Conservation (phyloP, 2,329 filamentous ascomycete genomes). For the Xylariaceae sp. region DNA sequence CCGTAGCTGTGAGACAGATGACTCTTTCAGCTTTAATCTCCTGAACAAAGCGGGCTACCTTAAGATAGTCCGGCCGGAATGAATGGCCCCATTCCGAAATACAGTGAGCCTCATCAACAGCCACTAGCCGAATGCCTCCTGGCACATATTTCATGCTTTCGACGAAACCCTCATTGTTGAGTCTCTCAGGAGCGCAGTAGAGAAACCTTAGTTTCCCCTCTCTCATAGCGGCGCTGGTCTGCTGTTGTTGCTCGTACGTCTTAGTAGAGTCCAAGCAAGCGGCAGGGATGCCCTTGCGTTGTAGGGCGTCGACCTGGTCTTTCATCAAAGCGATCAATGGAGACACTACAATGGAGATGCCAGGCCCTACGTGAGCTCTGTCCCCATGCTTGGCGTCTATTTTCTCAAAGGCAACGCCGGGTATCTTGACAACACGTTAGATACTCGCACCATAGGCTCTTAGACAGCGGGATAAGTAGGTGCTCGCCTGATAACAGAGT, state of each 20-base stretch:
- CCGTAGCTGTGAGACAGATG: conserved; percentile 63
- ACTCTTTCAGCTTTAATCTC: conserved; percentile 61
- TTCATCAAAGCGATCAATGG: conserved; percentile 63
- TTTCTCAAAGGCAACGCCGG: conserved; percentile 49
- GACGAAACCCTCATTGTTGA: conserved; percentile 65
- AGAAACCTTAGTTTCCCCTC: conserved; percentile 54
- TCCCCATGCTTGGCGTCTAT: conserved; percentile 40
- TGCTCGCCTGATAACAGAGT: conserved; percentile 50
- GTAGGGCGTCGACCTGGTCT: conserved; percentile 60
- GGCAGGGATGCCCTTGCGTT: conserved; percentile 52
- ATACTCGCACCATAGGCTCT: background rate
- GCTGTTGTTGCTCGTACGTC: conserved; percentile 48
- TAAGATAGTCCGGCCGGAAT: conserved; percentile 30
- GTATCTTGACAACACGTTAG: conserved; percentile 39
- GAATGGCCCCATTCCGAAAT: conserved; percentile 53
- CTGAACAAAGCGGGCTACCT: conserved; percentile 56
- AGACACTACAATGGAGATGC: conserved; percentile 59
- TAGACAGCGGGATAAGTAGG: no score
- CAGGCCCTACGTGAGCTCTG: conserved; percentile 40
- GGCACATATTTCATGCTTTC: conserved; percentile 56
- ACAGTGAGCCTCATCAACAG: conserved; percentile 62
- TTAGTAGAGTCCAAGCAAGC: conserved; percentile 61
- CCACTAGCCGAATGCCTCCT: conserved; percentile 59
- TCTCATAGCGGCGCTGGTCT: conserved; percentile 42
- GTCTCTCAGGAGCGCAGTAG: conserved; percentile 61